Percentiles rank a stretch among this genome's conserved stretches.
These are phyloP conservation scores for Plectosphaerella sp. DNA, from an alignment of 2,329 filamentous ascomycete genomes.

Conservation along the genomic window DNA sequence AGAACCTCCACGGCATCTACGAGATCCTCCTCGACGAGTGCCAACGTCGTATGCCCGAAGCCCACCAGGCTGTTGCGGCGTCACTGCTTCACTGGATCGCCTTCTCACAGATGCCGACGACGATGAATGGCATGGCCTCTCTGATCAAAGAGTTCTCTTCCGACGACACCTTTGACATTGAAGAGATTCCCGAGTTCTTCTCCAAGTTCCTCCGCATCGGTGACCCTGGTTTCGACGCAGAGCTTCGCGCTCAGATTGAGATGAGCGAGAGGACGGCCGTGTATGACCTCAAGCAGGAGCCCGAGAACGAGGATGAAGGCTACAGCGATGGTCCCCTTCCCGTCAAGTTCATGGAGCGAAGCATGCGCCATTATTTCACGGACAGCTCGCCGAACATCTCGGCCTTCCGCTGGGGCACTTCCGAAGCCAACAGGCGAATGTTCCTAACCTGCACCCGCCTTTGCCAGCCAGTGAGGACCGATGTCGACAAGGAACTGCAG, in stretches of 20 bases:
- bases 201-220: conserved; percentile 19
- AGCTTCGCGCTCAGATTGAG: conserved; percentile 4
- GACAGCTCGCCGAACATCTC: conserved; percentile 6
- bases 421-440: conserved; percentile 19
- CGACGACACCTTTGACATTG: conserved; percentile 16
- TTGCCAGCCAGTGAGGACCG: background rate
- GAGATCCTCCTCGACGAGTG: conserved; percentile 18
- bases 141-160: conserved; percentile 12
- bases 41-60: conserved; percentile 14
- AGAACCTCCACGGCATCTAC: conserved; percentile 19
- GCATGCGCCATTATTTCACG: conserved; percentile 21
- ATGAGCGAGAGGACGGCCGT: conserved; percentile 6
- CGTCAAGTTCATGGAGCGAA: conserved; percentile 22
- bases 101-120: conserved; percentile 16
- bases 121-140: conserved; percentile 15
- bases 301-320: conserved; percentile 9
- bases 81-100: conserved; percentile 21
- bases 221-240: conserved; percentile 17
- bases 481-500: background rate
- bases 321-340: conserved; percentile 20
- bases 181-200: conserved; percentile 19
- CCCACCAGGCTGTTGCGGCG: conserved; percentile 12
- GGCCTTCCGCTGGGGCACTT: conserved; percentile 8
- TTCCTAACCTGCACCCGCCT: conserved; percentile 14
- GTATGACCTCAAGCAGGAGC: conserved; percentile 13